Percentiles rank a stretch among this genome's conserved stretches.
Conservation (phyloP, 2,329 filamentous ascomycete species). For the Penicillium italicum region DNA sequence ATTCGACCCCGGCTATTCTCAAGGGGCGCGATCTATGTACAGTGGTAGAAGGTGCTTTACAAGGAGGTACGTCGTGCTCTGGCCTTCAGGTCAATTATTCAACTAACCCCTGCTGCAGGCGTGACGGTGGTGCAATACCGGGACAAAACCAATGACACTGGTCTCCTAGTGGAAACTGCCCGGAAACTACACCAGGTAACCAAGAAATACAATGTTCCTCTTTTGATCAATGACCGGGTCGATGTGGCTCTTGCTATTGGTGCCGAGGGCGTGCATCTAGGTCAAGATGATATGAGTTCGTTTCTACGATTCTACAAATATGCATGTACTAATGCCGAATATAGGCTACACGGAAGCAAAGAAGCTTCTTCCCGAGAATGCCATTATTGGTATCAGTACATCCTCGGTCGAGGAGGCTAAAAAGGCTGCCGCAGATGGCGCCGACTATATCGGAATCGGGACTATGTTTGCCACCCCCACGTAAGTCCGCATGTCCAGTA, state of each 20-base stretch:
- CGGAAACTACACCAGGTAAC: constrained; percentile 69
- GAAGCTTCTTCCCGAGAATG: constrained; percentile 65
- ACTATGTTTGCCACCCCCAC: constrained; percentile 84
- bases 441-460: constrained; percentile 86
- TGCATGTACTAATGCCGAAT: not conserved
- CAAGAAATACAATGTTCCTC: constrained; percentile 63
- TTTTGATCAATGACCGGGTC: constrained; percentile 89
- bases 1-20: constrained; percentile 83
- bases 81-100: constrained; percentile 3
- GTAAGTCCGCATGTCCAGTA: constrained; percentile 43
- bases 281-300: constrained; percentile 86
- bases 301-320: constrained; percentile 8
- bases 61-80: constrained; percentile 56
- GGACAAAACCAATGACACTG: constrained; percentile 79
- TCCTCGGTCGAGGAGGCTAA: constrained; percentile 69
- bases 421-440: constrained; percentile 68
- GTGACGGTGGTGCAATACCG: constrained; percentile 85
- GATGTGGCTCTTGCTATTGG: constrained; percentile 82
- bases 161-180: constrained; percentile 66
- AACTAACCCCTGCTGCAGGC: constrained; percentile 40
- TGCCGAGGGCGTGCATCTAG: constrained; percentile 89
- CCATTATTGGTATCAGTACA: constrained; percentile 88
- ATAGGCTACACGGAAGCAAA: constrained; percentile 58
- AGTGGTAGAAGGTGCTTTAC: constrained; percentile 71
- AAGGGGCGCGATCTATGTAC: constrained; percentile 64